Evolutionary conservation across 73 alveolate genomes (phyloP).

Genomic region (Blepharisma stoltei): DNA sequence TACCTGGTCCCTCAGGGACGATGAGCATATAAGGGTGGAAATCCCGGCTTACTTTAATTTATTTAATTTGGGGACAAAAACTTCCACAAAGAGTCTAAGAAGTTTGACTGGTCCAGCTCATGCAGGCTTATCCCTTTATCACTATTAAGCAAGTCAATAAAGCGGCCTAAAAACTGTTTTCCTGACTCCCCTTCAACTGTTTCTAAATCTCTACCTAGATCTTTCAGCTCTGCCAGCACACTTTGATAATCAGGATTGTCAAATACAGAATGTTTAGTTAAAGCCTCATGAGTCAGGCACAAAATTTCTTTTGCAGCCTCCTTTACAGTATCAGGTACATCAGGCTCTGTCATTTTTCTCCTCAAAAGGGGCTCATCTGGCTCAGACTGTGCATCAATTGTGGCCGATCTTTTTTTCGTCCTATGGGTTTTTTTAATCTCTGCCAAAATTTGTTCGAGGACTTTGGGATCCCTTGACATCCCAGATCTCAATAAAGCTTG

Average conservation of each 20-base stretch:
- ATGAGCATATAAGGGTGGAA: too few relatives aligned
- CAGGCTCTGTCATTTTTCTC: too few relatives aligned
- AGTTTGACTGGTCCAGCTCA: neutral
- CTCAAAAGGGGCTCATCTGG: too few relatives aligned
- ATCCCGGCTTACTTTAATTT: neutral
- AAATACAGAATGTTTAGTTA: neutral
- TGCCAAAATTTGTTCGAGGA: neutral
- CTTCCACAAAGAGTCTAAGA: neutral
- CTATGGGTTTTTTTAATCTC: neutral
- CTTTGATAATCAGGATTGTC: neutral
- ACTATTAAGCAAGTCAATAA: constrained; percentile 2
- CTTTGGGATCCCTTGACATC: neutral
- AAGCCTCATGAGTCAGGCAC: too few relatives aligned
- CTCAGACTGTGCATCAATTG: too few relatives aligned
- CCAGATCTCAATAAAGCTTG: constrained; percentile 8
- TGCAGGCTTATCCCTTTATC: neutral
- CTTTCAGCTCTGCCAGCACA: neutral
- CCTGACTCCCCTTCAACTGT: neutral
- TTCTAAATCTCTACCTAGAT: neutral
- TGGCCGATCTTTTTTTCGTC: too few relatives aligned
- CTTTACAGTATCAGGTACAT: too few relatives aligned
- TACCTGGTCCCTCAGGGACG: too few relatives aligned
- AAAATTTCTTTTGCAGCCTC: too few relatives aligned
- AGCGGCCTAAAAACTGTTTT: neutral
- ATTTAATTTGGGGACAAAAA: neutral